Conservation (phyloP, 768 basidiomycete genomes). For the Thelephora aurantiotincta region DNA sequence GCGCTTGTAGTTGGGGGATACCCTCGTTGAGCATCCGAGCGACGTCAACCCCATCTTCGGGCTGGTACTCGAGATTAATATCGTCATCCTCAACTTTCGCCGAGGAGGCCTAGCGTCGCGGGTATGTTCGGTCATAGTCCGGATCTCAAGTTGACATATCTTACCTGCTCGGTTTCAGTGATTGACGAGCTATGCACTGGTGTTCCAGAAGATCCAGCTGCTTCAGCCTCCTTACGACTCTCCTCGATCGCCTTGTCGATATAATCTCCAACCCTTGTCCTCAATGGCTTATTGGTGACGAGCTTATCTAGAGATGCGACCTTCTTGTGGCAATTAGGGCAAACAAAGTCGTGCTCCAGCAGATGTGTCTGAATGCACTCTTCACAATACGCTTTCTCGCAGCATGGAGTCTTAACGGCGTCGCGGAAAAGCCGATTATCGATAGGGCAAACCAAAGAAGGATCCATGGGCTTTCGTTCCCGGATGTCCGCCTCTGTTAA, state of each 20-base stretch:
- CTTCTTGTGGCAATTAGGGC: conserved; percentile 82
- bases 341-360: conserved; percentile 89
- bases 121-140: not conserved
- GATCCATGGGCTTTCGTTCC: conserved; percentile 68
- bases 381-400: conserved; percentile 84
- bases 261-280: conserved; percentile 68
- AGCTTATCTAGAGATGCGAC: conserved; percentile 84
- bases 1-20: conserved; percentile 75
- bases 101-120: not conserved
- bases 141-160: not conserved
- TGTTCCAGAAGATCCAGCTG: conserved; percentile 3
- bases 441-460: conserved; percentile 73
- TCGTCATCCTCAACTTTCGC: conserved; percentile 1
- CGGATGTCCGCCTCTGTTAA: conserved; percentile 83
- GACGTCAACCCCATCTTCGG: conserved; percentile 53
- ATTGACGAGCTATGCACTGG: not conserved
- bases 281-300: conserved; percentile 61
- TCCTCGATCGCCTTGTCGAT: conserved; percentile 73
- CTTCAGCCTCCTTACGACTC: conserved; percentile 44
- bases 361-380: conserved; percentile 94
- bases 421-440: conserved; percentile 90
- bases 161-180: not conserved
- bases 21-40: conserved; percentile 57
- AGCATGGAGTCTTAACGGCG: conserved; percentile 92
- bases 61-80: conserved; percentile 51